These are phyloP conservation scores for Debaryomycetaceae sp. DNA, from an alignment of 1,139 yeast species.

Conservation along the genomic window DNA sequence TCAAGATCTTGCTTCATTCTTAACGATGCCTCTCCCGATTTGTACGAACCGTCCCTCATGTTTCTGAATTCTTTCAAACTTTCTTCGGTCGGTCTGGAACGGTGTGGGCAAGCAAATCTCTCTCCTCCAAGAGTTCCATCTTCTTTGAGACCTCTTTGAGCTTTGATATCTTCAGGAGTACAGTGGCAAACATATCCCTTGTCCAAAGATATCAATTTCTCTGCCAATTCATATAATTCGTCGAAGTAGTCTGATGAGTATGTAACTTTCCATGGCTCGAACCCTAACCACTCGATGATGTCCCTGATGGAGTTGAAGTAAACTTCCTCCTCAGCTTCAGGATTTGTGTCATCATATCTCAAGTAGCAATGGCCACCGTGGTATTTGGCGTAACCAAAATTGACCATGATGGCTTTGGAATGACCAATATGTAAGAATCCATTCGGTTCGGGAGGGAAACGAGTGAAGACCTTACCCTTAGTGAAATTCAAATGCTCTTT, in stretches of 20 bases:
- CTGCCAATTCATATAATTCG: conserved; percentile 81
- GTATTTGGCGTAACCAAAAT: conserved; percentile 89
- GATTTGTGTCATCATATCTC: conserved; percentile 96
- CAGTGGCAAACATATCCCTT: conserved; percentile 92
- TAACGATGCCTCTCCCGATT: conserved; percentile 87
- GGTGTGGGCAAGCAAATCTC: conserved; percentile 77
- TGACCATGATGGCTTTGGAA: conserved; percentile 95
- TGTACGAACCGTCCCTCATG: conserved; percentile 87
- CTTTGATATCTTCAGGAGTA: conserved; percentile 86
- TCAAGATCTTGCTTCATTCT: conserved; percentile 94
- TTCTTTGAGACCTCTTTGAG: conserved; percentile 82
- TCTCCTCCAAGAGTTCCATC: conserved; percentile 95
- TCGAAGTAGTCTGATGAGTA: conserved; percentile 96
- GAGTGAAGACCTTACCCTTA: conserved; percentile 78
- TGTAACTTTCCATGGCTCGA: conserved; percentile 87
- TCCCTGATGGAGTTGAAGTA: conserved; percentile 80
- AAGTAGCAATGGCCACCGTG: conserved; percentile 84
- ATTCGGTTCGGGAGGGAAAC: conserved; percentile 99
- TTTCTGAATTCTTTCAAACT: conserved; percentile 77
- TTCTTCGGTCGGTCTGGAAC: conserved; percentile 66
- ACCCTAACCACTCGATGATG: conserved; percentile 92
- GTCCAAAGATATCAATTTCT: conserved; percentile 62
- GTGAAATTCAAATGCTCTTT: conserved; percentile 74
- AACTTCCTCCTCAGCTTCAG: conserved; percentile 95
- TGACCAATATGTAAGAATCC: conserved; percentile 97